These are phyloP conservation scores for Madurella fahalii DNA, from an alignment of 2,329 filamentous ascomycete species.

Conservation along the genomic window DNA sequence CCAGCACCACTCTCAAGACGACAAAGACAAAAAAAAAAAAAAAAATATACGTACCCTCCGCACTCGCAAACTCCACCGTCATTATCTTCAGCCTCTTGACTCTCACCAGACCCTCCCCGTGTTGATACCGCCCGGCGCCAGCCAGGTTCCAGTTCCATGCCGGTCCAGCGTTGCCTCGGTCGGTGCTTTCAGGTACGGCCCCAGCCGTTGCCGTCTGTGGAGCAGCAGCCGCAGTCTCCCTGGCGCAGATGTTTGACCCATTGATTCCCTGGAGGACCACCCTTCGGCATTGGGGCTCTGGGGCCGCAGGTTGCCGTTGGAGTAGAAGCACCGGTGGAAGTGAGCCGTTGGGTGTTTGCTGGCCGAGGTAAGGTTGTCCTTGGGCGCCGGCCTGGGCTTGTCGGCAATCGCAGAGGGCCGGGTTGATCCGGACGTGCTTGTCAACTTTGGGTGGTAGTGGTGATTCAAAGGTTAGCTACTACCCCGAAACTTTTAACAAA, in stretches of 20 bases:
- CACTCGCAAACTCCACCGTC: conserved; percentile 1
- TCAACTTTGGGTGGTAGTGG: conserved; percentile 6
- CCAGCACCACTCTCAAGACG: too few relatives aligned
- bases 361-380: not conserved
- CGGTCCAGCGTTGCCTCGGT: not conserved
- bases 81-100: conserved; percentile 5
- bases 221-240: not conserved
- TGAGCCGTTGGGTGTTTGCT: too few relatives aligned
- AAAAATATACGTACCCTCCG: conserved; percentile 1
- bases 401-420: conserved; percentile 10
- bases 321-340: too few relatives aligned
- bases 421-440: conserved; percentile 10
- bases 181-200: too few relatives aligned
- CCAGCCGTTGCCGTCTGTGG: too few relatives aligned
- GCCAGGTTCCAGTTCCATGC: conserved; percentile 1
- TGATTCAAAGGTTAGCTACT: too few relatives aligned
- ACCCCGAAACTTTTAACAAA: too few relatives aligned
- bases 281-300: not conserved
- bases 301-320: not conserved
- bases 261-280: not conserved
- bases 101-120: not conserved
- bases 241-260: not conserved
- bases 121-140: conserved; percentile 1
- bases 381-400: not conserved
- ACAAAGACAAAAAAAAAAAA: too few relatives aligned